Percentiles rank a stretch among this genome's conserved stretches.
Evolutionary conservation across 345 rosid species (phyloP).

Genomic region (Erucastrum elatum): DNA sequence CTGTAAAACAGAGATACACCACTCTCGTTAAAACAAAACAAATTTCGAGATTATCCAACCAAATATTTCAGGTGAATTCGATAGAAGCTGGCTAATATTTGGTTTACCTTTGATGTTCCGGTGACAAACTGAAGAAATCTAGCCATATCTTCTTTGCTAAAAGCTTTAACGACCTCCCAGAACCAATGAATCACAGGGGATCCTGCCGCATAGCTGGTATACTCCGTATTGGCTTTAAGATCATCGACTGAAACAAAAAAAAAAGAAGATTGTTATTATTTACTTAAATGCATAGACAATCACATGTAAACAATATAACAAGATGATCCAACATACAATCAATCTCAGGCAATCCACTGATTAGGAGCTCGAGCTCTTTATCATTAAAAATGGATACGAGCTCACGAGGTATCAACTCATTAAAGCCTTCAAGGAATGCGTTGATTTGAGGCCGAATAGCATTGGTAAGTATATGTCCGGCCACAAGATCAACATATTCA

Average conservation of each 20-base stretch:
- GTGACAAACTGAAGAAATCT: slow-evolving; percentile 91
- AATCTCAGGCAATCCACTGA: slow-evolving; percentile 98
- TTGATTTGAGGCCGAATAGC: slow-evolving; percentile 96
- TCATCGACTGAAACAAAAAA: slow-evolving; percentile 59
- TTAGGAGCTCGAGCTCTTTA: slow-evolving; percentile 97
- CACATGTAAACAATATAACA: neutral
- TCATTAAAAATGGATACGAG: slow-evolving; percentile 91
- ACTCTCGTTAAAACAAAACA: neutral
- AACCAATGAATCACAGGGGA: slow-evolving; percentile 92
- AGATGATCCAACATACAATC: slow-evolving; percentile 59
- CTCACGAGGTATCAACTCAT: slow-evolving; percentile 72
- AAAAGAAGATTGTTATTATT: neutral
- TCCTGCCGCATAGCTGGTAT: slow-evolving; percentile 76
- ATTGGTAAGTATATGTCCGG: slow-evolving; percentile 88
- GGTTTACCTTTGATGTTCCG: slow-evolving; percentile 91
- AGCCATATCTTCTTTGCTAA: slow-evolving; percentile 96
- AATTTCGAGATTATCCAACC: neutral
- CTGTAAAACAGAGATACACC: slow-evolving; percentile 40
- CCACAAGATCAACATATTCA: slow-evolving; percentile 96
- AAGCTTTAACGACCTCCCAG: slow-evolving; percentile 90
- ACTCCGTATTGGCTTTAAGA: slow-evolving; percentile 80
- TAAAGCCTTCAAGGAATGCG: slow-evolving; percentile 86
- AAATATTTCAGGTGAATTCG: neutral
- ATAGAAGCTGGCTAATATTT: neutral
- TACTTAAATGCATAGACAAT: slow-evolving; percentile 29